Evolutionary conservation across 345 rosid genomes (phyloP).

Genomic region (Aethionema arabicum): DNA sequence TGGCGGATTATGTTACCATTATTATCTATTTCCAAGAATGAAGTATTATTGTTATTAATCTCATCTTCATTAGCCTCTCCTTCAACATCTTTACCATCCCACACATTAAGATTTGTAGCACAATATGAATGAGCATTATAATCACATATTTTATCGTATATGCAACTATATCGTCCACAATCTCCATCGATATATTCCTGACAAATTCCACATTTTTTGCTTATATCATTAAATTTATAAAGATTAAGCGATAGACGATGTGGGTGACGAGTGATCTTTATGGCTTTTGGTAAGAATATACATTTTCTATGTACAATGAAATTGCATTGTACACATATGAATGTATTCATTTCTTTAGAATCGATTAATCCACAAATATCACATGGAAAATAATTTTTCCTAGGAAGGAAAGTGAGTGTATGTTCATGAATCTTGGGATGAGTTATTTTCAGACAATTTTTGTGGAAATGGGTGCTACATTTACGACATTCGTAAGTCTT

Average conservation of each 20-base stretch:
- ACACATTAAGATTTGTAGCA: not conserved
- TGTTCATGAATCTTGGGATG: slow-evolving; percentile 1
- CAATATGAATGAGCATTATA: slow-evolving; percentile 2
- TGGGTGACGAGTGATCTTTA: slow-evolving; percentile 9
- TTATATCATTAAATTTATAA: not conserved
- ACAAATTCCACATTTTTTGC: not conserved
- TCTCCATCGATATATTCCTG: not conserved
- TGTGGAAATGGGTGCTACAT: not conserved
- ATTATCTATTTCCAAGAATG: not conserved
- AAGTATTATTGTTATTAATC: not conserved
- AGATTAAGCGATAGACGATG: not conserved
- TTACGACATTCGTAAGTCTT: not conserved
- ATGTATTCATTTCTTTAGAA: not conserved
- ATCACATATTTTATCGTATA: not conserved
- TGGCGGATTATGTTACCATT: not conserved
- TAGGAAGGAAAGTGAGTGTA: slow-evolving; percentile 9
- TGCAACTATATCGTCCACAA: slow-evolving; percentile 12
- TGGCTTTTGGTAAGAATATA: not conserved
- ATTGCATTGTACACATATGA: slow-evolving; percentile 10
- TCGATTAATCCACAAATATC: not conserved
- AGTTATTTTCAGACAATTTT: slow-evolving; percentile 11
- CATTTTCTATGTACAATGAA: slow-evolving; percentile 11
- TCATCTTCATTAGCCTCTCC: not conserved
- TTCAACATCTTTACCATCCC: slow-evolving; percentile 25
- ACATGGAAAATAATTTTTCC: not conserved